A percentile compares a stretch with the other conserved stretches of the same genome.
Conservation (phyloP, 73 alveolate species). For the Tetrahymena elliotti region DNA sequence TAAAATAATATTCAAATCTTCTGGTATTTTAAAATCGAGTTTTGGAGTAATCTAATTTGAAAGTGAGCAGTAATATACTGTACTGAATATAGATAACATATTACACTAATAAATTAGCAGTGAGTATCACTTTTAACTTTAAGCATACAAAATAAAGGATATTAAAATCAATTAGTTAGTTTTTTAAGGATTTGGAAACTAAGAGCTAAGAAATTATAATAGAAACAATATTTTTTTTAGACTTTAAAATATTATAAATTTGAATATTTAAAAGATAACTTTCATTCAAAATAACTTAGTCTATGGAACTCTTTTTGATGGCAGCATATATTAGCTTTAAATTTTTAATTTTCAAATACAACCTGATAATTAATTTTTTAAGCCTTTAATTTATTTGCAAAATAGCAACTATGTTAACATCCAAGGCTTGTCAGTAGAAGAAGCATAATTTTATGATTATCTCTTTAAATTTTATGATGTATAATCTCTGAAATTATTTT, state of each 20-base stretch:
- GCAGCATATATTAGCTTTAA: neutral
- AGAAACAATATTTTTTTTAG: too few relatives aligned
- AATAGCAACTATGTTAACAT: neutral
- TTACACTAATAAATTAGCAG: neutral
- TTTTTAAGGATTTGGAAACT: neutral
- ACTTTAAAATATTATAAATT: too few relatives aligned
- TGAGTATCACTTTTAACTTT: neutral
- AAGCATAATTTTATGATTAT: neutral
- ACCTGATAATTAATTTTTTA: neutral
- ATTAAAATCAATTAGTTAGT: too few relatives aligned
- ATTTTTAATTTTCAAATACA: too few relatives aligned
- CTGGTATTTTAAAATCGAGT: neutral
- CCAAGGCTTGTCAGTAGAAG: neutral
- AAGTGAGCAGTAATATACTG: neutral
- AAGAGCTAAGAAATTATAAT: neutral
- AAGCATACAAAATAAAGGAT: too few relatives aligned
- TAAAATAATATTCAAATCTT: neutral
- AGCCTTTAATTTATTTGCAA: too few relatives aligned
- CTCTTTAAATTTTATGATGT: too few relatives aligned
- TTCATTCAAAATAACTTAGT: neutral
- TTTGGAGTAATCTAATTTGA: neutral
- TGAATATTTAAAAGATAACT: neutral
- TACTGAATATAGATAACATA: too few relatives aligned
- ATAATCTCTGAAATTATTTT: too few relatives aligned
- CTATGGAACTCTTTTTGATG: neutral